Percentiles rank a stretch among this genome's conserved stretches.
Conservation (phyloP, 2,329 filamentous ascomycete genomes). For the Dothidotthia symphoricarpi region DNA sequence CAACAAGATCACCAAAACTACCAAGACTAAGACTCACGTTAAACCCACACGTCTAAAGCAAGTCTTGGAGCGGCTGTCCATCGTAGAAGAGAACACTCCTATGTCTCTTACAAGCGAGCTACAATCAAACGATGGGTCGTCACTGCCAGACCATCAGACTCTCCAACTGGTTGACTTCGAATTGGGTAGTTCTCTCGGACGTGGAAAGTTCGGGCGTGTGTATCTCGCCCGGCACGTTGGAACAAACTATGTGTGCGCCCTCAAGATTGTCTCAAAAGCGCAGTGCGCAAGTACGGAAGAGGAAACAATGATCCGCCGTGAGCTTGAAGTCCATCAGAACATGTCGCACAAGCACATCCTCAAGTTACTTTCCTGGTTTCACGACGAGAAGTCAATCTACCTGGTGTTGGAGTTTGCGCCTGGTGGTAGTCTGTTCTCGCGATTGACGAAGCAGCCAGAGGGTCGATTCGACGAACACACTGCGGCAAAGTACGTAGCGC, state of each 20-base stretch:
- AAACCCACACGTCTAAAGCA: too few relatives aligned
- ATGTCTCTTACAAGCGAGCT: too few relatives aligned
- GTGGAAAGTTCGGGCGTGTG: slow-evolving; percentile 79
- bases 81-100: slow-evolving; percentile 2
- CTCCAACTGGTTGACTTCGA: too few relatives aligned
- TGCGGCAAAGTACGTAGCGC: slow-evolving; percentile 76
- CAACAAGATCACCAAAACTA: too few relatives aligned
- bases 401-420: slow-evolving; percentile 79
- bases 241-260: slow-evolving; percentile 74
- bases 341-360: slow-evolving; percentile 79
- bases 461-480: slow-evolving; percentile 72
- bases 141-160: too few relatives aligned
- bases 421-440: slow-evolving; percentile 78
- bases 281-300: slow-evolving; percentile 72
- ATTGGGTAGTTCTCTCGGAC: slow-evolving; percentile 75
- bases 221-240: slow-evolving; percentile 74
- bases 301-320: slow-evolving; percentile 76
- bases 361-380: slow-evolving; percentile 76
- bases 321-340: slow-evolving; percentile 84
- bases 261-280: slow-evolving; percentile 79
- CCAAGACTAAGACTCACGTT: too few relatives aligned
- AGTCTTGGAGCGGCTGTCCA: slow-evolving; percentile 1
- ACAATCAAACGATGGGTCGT: too few relatives aligned
- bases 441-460: slow-evolving; percentile 74
- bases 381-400: slow-evolving; percentile 79